Base-by-base conservation (phyloP, 441 rosid genomes). In the Gossypium aridum region DNA sequence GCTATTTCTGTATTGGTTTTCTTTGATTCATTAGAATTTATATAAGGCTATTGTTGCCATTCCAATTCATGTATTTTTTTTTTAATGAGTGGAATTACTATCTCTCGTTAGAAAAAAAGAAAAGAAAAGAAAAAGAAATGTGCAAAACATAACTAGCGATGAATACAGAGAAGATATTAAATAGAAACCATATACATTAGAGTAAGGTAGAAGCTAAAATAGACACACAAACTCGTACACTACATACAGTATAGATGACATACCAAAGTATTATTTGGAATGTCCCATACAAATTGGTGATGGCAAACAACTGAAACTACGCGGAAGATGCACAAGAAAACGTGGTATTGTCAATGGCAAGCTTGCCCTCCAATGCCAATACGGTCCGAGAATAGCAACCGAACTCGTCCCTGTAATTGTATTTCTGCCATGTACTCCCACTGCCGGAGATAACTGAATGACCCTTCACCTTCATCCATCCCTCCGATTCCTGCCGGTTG, bases 391-490 rank as follows among this genome's bases (percentile, higher is more conserved):
- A 73, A 75, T 87, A 90, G 80, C 97, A 94, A 17, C 85, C 78
- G 10, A 76, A 61, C 34, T 54, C 85, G 71, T 88, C 92, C 13
- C 69, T 23, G 54, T 73, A 84, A 68, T 60, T 79, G 45, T 85
- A 82, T 28, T 80, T 87, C 79, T 92, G 94, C 76, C 55, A 77
- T 2, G 93, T 91, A 13, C 10, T 76, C 1, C 87, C 87, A 54
- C 74, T 77, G 7, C 98, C 95, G 0, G 88, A 76, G 43, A 92
- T 78, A 70, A 89, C 92, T 55, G 82, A 53, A 71, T 89, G 95
- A 80, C 83, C 97, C 86, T 78, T 83, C 60, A 91, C 89, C 84
- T 87, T 75, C 89, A 94, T 90, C 97, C 97, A 85, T 25, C 98
- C 98, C 0, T 68, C 76, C 3, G 91, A 86, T 53, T 69, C 80